Percentiles rank a stretch among this genome's conserved stretches.
Conservation (phyloP, 768 basidiomycete species). For the Rhizopogon sp. region DNA sequence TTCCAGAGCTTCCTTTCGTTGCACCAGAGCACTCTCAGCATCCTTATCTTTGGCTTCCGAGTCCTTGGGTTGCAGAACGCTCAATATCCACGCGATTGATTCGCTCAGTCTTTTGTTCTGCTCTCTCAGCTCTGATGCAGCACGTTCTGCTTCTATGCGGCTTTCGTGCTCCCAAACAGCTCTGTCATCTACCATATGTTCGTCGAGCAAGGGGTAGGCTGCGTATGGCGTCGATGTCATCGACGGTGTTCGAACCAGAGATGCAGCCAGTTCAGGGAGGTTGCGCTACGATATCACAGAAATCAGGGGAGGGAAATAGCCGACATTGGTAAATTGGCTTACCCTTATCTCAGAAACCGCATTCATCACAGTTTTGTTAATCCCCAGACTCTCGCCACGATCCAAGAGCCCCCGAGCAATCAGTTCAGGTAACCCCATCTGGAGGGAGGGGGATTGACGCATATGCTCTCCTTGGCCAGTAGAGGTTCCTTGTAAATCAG, state of each 20-base stretch:
- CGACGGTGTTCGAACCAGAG: conserved; percentile 52
- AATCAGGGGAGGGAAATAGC: conserved; percentile 4
- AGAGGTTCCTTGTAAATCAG: conserved; percentile 16
- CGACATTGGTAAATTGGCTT: conserved; percentile 12
- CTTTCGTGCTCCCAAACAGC: conserved; percentile 67
- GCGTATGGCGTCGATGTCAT: conserved; percentile 32
- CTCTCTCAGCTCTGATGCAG: conserved; percentile 47
- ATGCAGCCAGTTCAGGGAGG: conserved; percentile 76
- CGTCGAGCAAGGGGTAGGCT: conserved; percentile 62
- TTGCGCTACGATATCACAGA: conserved; percentile 51
- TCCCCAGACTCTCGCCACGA: conserved; percentile 73
- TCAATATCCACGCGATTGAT: conserved; percentile 70
- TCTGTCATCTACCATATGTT: conserved; percentile 50
- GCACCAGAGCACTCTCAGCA: conserved; percentile 35
- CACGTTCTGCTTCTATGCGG: conserved; percentile 67
- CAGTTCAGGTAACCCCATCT: conserved; percentile 63
- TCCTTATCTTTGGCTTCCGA: conserved; percentile 38
- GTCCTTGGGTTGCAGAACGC: conserved; percentile 56
- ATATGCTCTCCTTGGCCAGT: conserved; percentile 20
- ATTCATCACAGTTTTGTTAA: conserved; percentile 78
- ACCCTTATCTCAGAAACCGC: conserved; percentile 78
- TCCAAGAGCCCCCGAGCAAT: conserved; percentile 71
- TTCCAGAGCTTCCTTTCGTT: conserved; percentile 62
- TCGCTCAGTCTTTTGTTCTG: conserved; percentile 64
- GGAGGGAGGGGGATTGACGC: conserved; percentile 38